Conservation (phyloP, 208 protist species). For the Leishmania aethiopica region DNA sequence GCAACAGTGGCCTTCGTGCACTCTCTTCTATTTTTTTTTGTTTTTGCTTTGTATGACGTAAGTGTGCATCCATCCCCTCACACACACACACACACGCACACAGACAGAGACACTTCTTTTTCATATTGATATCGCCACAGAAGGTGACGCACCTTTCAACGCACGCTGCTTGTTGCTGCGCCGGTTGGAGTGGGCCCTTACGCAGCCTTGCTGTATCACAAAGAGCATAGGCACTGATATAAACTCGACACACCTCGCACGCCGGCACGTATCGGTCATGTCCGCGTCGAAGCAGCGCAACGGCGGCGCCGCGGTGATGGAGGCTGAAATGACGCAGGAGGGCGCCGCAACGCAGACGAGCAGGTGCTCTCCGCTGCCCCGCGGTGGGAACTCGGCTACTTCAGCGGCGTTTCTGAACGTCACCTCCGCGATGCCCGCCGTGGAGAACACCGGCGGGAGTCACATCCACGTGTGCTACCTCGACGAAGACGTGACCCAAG, state of each 20-base stretch:
- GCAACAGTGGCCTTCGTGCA: too few species aligned
- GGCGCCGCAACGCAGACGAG: neutral
- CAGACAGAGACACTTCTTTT: neutral
- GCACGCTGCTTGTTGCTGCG: neutral
- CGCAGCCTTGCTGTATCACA: neutral
- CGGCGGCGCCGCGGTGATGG: neutral
- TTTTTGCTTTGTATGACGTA: too few species aligned
- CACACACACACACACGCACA: too few species aligned
- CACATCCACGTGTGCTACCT: constrained; percentile 31
- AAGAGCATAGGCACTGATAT: neutral
- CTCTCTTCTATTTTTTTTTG: too few species aligned
- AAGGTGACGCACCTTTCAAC: neutral
- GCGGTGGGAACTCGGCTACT: neutral
- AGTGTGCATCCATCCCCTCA: too few species aligned
- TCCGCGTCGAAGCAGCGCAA: neutral
- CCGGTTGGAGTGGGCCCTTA: neutral
- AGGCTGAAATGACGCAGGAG: neutral
- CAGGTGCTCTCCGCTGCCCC: neutral
- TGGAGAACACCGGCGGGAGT: neutral
- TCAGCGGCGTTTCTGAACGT: neutral
- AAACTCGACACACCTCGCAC: neutral
- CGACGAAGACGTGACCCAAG: constrained; percentile 16
- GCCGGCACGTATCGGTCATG: neutral
- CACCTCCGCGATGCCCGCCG: neutral
- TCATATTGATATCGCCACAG: neutral